Base-by-base conservation (phyloP, 1,139 yeast species). In the Suhomyces kunorum region DNA sequence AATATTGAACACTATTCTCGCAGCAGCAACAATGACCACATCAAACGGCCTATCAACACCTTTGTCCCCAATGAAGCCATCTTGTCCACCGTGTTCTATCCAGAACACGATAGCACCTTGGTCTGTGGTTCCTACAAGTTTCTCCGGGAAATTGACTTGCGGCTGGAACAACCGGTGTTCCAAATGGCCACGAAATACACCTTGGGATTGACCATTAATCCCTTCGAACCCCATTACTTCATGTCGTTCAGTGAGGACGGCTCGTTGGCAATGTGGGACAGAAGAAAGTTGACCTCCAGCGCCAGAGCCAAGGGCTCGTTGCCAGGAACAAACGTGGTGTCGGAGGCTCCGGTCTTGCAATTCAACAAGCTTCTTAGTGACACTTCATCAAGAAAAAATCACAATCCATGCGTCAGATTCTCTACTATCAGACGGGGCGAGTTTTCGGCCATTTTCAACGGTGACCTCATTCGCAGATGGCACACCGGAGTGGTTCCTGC, bases 221-320 rank as follows among this genome's bases (percentile, higher is more conserved):
- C 86, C 4, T 80, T 81, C 53, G 68, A 68, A 40, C 74, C 74
- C 26, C 73, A 78, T 59, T 74, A 78, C 48, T 87, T 88, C 59
- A 80, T 87, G 28, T 81, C 95, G 0, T 78, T 78, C 48, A 78
- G 88, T 38, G 96, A 88, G 51, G 94, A 87, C 54, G 96, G 96
- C 1, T 78, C 94, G 0, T 65, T 89, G 42, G 83, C 92, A 0
- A 72, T 89, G 11, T 90, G 96, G 95, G 98, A 90, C 58, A 74
- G 95, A 45, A 73, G 97, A 44, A 81, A 77, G 48, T 61, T 88
- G 36, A 57, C 66, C 0, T 56, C 59, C 8, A 55, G 47, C 27
- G 43, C 54, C n/a, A 50, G 49, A 31, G 29, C 43, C 8, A 51
- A 47, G 27, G 41, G 43, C 3, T 36, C 50, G 6, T 20, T 24